Evolutionary conservation across 2,329 filamentous ascomycete genomes (phyloP).

Genomic region (Geosmithia morbida): DNA sequence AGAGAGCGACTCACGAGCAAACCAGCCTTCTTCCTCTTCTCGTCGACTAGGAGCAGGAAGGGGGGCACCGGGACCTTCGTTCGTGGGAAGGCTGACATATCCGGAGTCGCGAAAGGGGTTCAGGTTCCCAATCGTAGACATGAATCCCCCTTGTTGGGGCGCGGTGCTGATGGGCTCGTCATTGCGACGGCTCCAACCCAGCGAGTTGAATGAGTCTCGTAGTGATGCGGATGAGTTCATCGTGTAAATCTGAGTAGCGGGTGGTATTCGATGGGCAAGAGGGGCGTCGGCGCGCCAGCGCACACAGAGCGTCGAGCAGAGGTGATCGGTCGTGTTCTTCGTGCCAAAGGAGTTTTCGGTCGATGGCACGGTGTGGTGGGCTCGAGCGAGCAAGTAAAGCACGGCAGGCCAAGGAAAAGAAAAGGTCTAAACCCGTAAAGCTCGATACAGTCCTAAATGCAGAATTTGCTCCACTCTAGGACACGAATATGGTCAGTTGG

Average conservation of each 20-base stretch:
- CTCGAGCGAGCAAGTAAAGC: too few relatives aligned
- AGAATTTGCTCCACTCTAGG: conserved; percentile 1
- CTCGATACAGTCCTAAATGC: too few relatives aligned
- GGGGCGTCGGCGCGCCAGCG: too few relatives aligned
- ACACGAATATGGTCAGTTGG: background rate
- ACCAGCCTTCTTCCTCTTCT: conserved; percentile 92
- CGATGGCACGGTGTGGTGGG: too few relatives aligned
- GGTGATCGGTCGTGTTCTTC: too few relatives aligned
- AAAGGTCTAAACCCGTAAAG: too few relatives aligned
- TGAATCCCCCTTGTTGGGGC: conserved; percentile 51
- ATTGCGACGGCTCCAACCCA: conserved; percentile 86
- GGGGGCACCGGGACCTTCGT: conserved; percentile 69
- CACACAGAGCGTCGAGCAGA: too few relatives aligned
- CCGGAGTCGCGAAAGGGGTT: conserved; percentile 81
- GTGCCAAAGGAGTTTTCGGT: too few relatives aligned
- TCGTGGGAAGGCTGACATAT: conserved; percentile 81
- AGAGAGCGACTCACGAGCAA: conserved; percentile 62
- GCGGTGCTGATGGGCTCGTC: conserved; percentile 61
- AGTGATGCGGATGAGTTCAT: conserved; percentile 79
- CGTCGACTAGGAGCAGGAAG: conserved; percentile 71
- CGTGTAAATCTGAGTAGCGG: background rate
- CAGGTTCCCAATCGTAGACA: conserved; percentile 68
- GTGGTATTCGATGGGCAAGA: too few relatives aligned
- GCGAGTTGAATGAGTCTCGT: conserved; percentile 83
- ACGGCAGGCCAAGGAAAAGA: too few relatives aligned